These are phyloP conservation scores for Fennellomyces sp. DNA, from an alignment of 371 early-diverging fungal genomes.

Conservation along the genomic window DNA sequence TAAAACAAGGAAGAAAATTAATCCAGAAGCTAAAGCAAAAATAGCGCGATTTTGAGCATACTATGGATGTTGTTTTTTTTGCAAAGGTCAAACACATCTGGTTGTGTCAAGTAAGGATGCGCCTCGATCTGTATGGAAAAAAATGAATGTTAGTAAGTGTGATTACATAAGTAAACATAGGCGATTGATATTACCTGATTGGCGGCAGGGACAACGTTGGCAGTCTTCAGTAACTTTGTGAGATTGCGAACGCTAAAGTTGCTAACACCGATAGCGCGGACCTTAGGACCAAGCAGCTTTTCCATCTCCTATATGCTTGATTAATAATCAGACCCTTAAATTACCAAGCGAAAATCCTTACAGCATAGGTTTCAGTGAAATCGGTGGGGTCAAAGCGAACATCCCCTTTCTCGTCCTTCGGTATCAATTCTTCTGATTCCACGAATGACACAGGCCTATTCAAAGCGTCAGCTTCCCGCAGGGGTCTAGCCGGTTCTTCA, in stretches of 20 bases:
- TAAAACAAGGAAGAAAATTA: conserved; percentile 30
- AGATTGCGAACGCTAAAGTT: conserved; percentile 62
- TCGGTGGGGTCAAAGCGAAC: conserved; percentile 17
- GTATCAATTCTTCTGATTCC: background rate
- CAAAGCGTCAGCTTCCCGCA: background rate
- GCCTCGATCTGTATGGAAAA: conserved; percentile 66
- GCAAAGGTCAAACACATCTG: conserved; percentile 60
- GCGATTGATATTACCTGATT: conserved; percentile 58
- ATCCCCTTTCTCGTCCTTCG: conserved; percentile 28
- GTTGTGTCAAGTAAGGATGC: conserved; percentile 75
- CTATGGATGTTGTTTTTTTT: conserved; percentile 54
- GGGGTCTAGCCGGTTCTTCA: conserved; percentile 20
- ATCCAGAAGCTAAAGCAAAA: background rate
- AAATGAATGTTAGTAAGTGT: background rate
- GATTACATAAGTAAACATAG: background rate
- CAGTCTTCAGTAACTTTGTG: conserved; percentile 50
- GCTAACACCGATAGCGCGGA: conserved; percentile 68
- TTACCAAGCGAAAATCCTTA: conserved; percentile 12
- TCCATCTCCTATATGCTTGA: conserved; percentile 50
- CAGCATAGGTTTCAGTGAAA: conserved; percentile 49
- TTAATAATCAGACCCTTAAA: background rate
- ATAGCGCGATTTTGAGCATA: conserved; percentile 6
- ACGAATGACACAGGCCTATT: background rate
- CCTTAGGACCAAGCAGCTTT: conserved; percentile 59
- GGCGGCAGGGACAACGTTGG: conserved; percentile 65